Evolutionary conservation across 2,329 filamentous ascomycete species (phyloP), one percentile per base, ranked within the genome.

Genomic region (Penicillium janthinellum): DNA sequence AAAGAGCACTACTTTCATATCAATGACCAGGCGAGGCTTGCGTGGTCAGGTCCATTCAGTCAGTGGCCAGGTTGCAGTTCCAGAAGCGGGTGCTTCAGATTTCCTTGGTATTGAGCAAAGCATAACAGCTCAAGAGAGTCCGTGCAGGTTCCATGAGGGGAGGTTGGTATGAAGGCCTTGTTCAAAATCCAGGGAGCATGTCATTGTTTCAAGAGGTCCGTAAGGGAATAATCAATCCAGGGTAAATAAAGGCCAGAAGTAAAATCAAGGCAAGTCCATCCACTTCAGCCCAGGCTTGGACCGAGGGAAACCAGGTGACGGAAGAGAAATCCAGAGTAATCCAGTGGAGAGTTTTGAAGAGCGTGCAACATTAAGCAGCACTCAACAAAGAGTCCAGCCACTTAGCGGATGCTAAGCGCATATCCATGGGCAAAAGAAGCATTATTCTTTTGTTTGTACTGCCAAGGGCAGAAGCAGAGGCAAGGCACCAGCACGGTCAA

Each of bases 281-380:
- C 67, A 65, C 64, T 65, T 59, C 63, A 64, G 67, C 65, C 64
- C 70, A 71, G 72, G 71, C 37, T 69, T 72, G 66, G 58, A 67
- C 58, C 34, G 62, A 60, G 62, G 63, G 61, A 60, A 51, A 63
- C 63, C 66, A 69, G 37, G 58, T 55, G 15, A 57, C 55, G 54
- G 41, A 52, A 55, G 54, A 57, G 14, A 62, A 20, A 60, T 62
- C 64, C 62, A 58, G 37, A 62, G 52, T 54, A 50, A 57, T 64
- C 67, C 65, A 66, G 56, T 56, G 60, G 59, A 52, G 48, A 58
- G 63, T 31, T 57, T 56, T 59, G 58, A 63, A 54, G 57, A 73
- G 72, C 69, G 71, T 75, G 74, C 71, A 73, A 67, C 73, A 77
- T 77, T 72, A 77, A 74, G 70, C 72, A 75, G 64, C 75, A 76